Evolutionary conservation across 169 alveolate species (phyloP).

Genomic region (Cryptosporidium baileyi): DNA sequence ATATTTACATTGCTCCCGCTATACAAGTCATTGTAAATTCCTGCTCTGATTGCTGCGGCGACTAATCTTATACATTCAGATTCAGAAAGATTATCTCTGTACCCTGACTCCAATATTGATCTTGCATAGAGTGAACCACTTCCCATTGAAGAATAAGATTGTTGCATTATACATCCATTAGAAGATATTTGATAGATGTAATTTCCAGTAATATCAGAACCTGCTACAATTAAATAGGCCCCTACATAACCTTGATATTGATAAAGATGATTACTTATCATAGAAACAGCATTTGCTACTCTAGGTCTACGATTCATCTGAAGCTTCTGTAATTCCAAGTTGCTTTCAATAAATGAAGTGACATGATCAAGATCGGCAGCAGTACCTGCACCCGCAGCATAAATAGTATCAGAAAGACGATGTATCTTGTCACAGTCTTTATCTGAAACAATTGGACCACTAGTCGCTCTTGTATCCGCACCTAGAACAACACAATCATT

Average conservation of each 20-base stretch:
- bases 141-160: slow-evolving; percentile 96
- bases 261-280: slow-evolving; percentile 87
- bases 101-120: slow-evolving; percentile 93
- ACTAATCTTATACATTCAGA: slow-evolving; percentile 91
- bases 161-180: slow-evolving; percentile 89
- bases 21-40: slow-evolving; percentile 95
- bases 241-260: slow-evolving; percentile 95
- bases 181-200: slow-evolving; percentile 91
- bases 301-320: slow-evolving; percentile 89
- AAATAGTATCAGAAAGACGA: slow-evolving; percentile 92
- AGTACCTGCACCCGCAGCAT: slow-evolving; percentile 99
- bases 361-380: slow-evolving; percentile 98
- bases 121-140: slow-evolving; percentile 97
- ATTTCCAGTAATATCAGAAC: slow-evolving; percentile 96
- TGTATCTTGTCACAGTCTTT: slow-evolving; percentile 96
- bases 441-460: slow-evolving; percentile 97
- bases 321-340: slow-evolving; percentile 91
- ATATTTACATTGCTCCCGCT: slow-evolving; percentile 96
- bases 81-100: slow-evolving; percentile 90
- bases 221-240: slow-evolving; percentile 97
- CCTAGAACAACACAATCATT: slow-evolving; percentile 96
- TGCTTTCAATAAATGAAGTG: slow-evolving; percentile 87
- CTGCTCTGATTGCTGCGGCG: slow-evolving; percentile 94
- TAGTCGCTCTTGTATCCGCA: slow-evolving; percentile 99
- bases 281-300: slow-evolving; percentile 89